Base-by-base conservation (phyloP, 768 basidiomycete species). In the Podaxis carcinomalis region DNA sequence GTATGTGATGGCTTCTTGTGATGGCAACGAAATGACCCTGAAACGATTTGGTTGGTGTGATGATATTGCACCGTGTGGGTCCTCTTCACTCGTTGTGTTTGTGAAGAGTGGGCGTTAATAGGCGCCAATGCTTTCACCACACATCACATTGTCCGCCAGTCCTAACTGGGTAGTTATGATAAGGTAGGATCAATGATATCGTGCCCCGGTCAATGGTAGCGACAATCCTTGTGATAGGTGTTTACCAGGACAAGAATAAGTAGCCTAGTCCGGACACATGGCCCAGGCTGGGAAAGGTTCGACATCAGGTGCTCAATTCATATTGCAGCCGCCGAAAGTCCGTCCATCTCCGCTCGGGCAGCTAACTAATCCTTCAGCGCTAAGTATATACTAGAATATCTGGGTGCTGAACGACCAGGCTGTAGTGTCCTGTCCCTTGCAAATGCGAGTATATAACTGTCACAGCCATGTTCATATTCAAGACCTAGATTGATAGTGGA, bases 1-100 rank as follows among this genome's bases (percentile, higher is more conserved):
- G 40, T 19, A 42, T 19, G 16, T 51, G 25, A 25, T 16, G 52
- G n/a, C n/a, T 9, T 54, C n/a, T 3, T 54, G 52, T 54, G 52
- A 54, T 54, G 35, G 35, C 7, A 11, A 19, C 6, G 37, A 36
- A 19, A 11, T 39, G 49, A 25, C 49, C 46, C 57, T 49, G 49
- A 19, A 21, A 14, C 32, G 11, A 21, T 50, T 58, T 36, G 19
- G 59, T 16, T 14, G 21, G 51, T 53, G 51, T 25, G 59, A 44
- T 46, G 16, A 35, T 52, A 27, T 60, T 46, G 25, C 32, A 49
- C 28, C 51, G 10, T 60, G 59, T 60, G 59, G 59, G 59, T 60
- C 59, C 59, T 21, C n/a, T 53, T 58, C 49, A 50, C 35, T 27
- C 19, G 23, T 14, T 35, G 46, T 10, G 7, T 2, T 27, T 51